Conservation (phyloP, 2,329 filamentous ascomycete genomes). For the Aciculosporium take region DNA sequence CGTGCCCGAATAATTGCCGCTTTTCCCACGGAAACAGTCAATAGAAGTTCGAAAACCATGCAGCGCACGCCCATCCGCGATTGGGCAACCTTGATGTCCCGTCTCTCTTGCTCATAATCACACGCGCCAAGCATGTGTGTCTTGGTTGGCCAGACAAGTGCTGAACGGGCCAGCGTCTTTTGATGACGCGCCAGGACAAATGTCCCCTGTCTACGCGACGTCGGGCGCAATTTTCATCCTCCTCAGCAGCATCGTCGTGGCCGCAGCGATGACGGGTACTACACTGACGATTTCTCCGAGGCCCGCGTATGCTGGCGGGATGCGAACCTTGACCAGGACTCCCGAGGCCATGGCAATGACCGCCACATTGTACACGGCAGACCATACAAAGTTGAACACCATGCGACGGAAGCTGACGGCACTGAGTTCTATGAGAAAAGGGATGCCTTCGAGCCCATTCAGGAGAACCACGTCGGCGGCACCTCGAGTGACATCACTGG, state of each 20-base stretch:
- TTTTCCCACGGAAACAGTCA: no score
- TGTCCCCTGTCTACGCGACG: background rate
- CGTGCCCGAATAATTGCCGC: no score
- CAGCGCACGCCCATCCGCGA: no score
- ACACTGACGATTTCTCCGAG: constrained; percentile 53
- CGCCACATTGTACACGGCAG: constrained; percentile 45
- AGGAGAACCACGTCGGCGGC: constrained; percentile 46
- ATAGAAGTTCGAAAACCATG: no score
- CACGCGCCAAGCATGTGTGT: no score
- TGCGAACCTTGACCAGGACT: constrained; percentile 37
- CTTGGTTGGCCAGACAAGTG: no score
- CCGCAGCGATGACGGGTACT: constrained; percentile 38
- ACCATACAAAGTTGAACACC: constrained; percentile 49
- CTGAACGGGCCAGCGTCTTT: background rate
- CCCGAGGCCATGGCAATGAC: constrained; percentile 47
- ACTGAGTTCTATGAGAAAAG: constrained; percentile 35
- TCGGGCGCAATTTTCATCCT: constrained; percentile 6
- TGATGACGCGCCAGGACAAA: background rate
- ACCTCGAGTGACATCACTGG: constrained; percentile 38
- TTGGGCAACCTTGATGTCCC: no score
- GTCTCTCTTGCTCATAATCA: no score
- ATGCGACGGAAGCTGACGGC: constrained; percentile 25
- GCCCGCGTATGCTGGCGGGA: constrained; percentile 38
- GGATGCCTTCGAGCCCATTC: constrained; percentile 34
- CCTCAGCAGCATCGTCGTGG: constrained; percentile 16